Evolutionary conservation across 2,329 filamentous ascomycete species (phyloP), one percentile per base, ranked within the genome.

Genomic region (Phaeoacremonium minimum): DNA sequence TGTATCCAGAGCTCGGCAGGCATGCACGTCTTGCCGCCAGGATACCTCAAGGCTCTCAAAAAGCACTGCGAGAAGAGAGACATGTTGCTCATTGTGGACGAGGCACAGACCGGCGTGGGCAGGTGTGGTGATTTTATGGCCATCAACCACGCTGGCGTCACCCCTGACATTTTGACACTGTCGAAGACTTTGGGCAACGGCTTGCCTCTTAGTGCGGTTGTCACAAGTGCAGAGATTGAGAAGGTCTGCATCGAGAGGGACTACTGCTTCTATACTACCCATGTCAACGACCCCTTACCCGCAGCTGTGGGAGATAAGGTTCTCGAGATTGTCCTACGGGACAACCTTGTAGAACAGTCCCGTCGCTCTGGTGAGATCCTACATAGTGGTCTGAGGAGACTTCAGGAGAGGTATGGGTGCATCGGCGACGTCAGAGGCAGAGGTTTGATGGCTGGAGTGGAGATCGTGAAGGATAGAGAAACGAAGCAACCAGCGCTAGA

Each of bases 11-110:
- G 71, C 13, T 55, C 63, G 0, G 77, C 71, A 0, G 79, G 80
- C 3, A 77, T 83, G 49, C 63, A 73, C 12, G 68, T 67, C 2
- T 60, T 74, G 0, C 77, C 78, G 0, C 38, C 52, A 2, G 77
- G 77, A 0, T 83, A 82, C 45, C 56, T 83, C 14, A 60, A 60
- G 37, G 65, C 64, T 0, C 59, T 82, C 47, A 67, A 64, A 36
- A 46, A 52, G 3, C 66, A 79, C 36, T 80, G 75, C 48, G 61
- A 68, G 38, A 66, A 65, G 42, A 63, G 76, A 2, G 69, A 64
- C 3, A 77, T 80, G 66, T 60, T 80, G 4, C 48, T 80, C 6
- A 79, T 80, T 31, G 53, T 79, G 13, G 76, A 80, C 42, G 77
- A 80, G 48, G 75, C 77, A 0, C 76, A 80, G 54, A 80, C 76